Evolutionary conservation across 2,329 filamentous ascomycete species (phyloP), one percentile per base, ranked within the genome.

Genomic region (Dothideomycetidae sp.): DNA sequence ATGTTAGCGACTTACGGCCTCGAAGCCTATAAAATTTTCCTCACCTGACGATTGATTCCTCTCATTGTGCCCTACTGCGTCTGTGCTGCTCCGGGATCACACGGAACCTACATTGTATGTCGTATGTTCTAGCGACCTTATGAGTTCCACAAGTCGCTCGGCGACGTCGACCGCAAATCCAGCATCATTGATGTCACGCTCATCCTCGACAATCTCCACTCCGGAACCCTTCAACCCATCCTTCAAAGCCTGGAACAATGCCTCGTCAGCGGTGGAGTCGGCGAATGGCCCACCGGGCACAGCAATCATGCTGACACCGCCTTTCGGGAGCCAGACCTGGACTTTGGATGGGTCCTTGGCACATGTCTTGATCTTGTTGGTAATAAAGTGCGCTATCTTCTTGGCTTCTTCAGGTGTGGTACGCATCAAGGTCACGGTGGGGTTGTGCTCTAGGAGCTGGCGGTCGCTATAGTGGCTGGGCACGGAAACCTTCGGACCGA

Each of bases 381-480:
- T 66, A 29, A 81, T 69, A 35, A 71, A 71, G 1, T 51, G 47
- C 1, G 70, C 75, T n/a, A 81, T 62, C 30, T 59, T 50, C 15
- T 40, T 46, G 42, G 68, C 71, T 49, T 82, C 77, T 2, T 68
- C 62, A n/a, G 54, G 48, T 0, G 62, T 73, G 0, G 77, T 76
- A 14, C 78, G 59, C 65, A 82, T 72, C 19, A 83, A 49, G 0
- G 78, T 82, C 1, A 81, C 70, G 0, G 66, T 64, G 0, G 73
- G 65, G 48, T 81, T 82, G 50, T 82, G 78, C 48, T 73, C 68
- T 46, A 70, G 66, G n/a, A 80, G 53, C 13, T 61, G 61, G 18
- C 75, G 60, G 2, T 54, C 48, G 3, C 51, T 49, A 44, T 71
- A 77, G 33, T 60, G 60, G 36, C 68, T 62, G 0, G 77, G 78